Percentiles rank a stretch among this genome's conserved stretches.
phyloP scores from a whole-genome alignment of 2,329 filamentous ascomycete species.

The Fusarium falciforme region DNA sequence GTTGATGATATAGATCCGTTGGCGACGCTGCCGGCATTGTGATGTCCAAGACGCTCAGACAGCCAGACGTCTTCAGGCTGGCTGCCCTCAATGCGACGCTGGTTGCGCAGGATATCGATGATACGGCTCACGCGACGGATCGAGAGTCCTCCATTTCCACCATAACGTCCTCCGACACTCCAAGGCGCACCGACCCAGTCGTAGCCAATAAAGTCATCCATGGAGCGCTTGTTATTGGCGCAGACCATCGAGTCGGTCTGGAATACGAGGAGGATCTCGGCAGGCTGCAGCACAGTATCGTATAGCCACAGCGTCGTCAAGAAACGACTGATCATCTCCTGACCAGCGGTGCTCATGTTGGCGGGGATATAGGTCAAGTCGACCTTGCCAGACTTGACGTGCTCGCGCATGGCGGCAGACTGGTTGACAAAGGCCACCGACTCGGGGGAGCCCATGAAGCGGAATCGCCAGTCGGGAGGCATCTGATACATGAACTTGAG shows the following conservation, averaged over 20 bases:
- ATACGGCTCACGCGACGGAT: slow-evolving; percentile 65
- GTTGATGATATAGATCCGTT: slow-evolving; percentile 61
- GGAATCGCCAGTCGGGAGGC: slow-evolving; percentile 1
- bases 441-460: slow-evolving; percentile 3
- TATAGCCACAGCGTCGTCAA: slow-evolving; percentile 66
- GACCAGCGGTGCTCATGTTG: slow-evolving; percentile 62
- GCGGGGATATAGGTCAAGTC: slow-evolving; percentile 63
- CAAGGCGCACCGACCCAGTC: slow-evolving; percentile 67
- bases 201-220: slow-evolving; percentile 64
- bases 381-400: slow-evolving; percentile 58
- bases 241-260: slow-evolving; percentile 67
- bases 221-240: slow-evolving; percentile 59
- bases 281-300: slow-evolving; percentile 59
- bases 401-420: slow-evolving; percentile 58
- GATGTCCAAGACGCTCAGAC: slow-evolving; percentile 62
- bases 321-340: slow-evolving; percentile 65
- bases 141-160: slow-evolving; percentile 66
- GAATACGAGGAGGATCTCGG: slow-evolving; percentile 67
- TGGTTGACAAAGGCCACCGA: slow-evolving; percentile 50
- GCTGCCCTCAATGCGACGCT: slow-evolving; percentile 56
- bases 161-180: slow-evolving; percentile 55
- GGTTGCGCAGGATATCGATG: slow-evolving; percentile 61
- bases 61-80: slow-evolving; percentile 70
- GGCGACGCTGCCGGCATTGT: slow-evolving; percentile 58
- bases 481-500: slow-evolving; percentile 2